Base-by-base conservation (phyloP, 192 early-diverging fungal genomes). In the Linnemannia exigua region DNA sequence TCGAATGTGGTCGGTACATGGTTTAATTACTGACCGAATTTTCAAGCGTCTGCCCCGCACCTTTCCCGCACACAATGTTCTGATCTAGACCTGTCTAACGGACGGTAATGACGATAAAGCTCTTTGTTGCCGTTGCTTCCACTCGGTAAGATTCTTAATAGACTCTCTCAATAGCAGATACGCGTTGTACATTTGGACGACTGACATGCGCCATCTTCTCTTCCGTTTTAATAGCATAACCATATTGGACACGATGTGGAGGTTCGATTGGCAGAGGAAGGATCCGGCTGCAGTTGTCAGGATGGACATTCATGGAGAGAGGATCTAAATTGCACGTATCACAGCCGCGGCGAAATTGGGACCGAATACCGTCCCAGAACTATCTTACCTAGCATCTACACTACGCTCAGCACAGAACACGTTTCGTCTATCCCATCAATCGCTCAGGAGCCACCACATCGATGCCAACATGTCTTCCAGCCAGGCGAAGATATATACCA, bases 401-500 rank as follows among this genome's bases (percentile, higher is more conserved):
- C 22, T 1, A 69, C 9, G 15, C 4, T 3, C 25, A 36, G 15
- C 20, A 12, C 36, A 36, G 20, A n/a, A 12, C 17, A 20, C 7
- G 36, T 66, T n/a, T 28, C 14, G 3, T 47, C 47, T 16, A 12
- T 2, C 15, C 3, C 28, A 31, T 19, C 9, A n/a, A 3, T 16
- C 9, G 38, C 5, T 33, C 28, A 5, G n/a, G 14, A 17, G 38
- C 44, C 16, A 68, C 22, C 74, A 6, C 52, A 79, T 52, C 73
- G 77, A 3, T 85, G 83, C 51, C 58, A 58, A 25, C 74, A 79
- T 47, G 28, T 85, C 6, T 85, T 85, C 67, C 50, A 67, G 44
- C 74, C 52, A 5, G 83, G 77, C n/a, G 83, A 85, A 47, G 83
- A 85, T 41, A 67, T 85, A 12, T 85, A 85, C 28, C 83, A 85